Conservation (phyloP, 2,329 filamentous ascomycete genomes). For the Saccharata proteae region DNA sequence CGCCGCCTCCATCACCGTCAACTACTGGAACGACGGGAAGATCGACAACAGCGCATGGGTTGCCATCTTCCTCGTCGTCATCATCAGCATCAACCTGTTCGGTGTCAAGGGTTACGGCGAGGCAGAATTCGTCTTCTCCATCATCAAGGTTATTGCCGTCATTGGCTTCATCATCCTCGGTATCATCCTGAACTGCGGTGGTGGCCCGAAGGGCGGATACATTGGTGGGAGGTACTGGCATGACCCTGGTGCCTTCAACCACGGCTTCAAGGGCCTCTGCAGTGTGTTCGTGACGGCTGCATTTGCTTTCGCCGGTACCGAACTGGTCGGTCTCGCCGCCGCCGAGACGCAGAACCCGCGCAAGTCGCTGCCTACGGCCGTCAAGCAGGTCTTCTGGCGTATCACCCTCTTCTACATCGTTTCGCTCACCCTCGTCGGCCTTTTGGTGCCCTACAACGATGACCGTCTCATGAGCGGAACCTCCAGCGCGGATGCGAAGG, state of each 20-base stretch:
- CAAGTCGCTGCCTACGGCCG: constrained; percentile 75
- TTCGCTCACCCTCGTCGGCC: constrained; percentile 65
- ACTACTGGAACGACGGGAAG: constrained; percentile 56
- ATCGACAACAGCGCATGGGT: constrained; percentile 55
- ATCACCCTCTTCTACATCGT: constrained; percentile 80
- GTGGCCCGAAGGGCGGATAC: constrained; percentile 49
- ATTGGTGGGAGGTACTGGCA: constrained; percentile 71
- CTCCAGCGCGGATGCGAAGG: constrained; percentile 52
- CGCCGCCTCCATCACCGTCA: constrained; percentile 71
- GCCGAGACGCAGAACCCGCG: constrained; percentile 69
- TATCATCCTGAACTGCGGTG: constrained; percentile 74
- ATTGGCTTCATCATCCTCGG: constrained; percentile 84
- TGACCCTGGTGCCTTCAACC: constrained; percentile 70
- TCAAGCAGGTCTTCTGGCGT: constrained; percentile 94
- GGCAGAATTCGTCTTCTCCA: constrained; percentile 76
- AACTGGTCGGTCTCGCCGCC: constrained; percentile 65
- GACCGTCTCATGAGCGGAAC: constrained; percentile 46
- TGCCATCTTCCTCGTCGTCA: constrained; percentile 63
- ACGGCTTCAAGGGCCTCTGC: constrained; percentile 74
- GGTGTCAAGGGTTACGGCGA: constrained; percentile 84
- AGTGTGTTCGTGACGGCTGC: constrained; percentile 66
- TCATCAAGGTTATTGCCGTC: constrained; percentile 75
- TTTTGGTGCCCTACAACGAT: constrained; percentile 68
- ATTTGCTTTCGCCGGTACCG: constrained; percentile 64
- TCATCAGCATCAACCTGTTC: constrained; percentile 74